Evolutionary conservation across 495 filamentous ascomycete species (phyloP).

Genomic region (Xylaria castorea): DNA sequence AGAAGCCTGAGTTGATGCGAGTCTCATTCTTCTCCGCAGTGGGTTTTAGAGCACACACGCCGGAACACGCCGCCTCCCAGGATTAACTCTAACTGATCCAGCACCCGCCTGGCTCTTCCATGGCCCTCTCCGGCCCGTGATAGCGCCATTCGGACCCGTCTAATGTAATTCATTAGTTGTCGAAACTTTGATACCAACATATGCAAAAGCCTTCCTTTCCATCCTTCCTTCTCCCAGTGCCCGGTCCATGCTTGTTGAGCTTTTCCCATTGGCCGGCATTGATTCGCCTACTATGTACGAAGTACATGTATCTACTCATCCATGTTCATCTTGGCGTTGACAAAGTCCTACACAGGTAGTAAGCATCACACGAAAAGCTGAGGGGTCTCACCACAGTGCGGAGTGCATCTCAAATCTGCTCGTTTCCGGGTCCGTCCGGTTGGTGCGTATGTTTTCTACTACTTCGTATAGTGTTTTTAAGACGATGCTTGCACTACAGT

Average conservation of each 20-base stretch:
- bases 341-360: not conserved
- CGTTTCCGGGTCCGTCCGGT: constrained; percentile 21
- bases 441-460: constrained; percentile 16
- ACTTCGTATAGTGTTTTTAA: not conserved
- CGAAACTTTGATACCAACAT: constrained; percentile 2
- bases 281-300: not conserved
- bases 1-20: not conserved
- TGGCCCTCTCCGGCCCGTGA: constrained; percentile 17
- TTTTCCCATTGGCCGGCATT: constrained; percentile 5
- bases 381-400: constrained; percentile 10
- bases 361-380: not conserved
- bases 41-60: not conserved
- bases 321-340: constrained; percentile 1
- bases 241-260: not conserved
- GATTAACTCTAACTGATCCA: not conserved
- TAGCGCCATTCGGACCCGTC: constrained; percentile 7
- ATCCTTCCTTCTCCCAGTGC: not conserved
- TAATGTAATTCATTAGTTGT: not conserved
- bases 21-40: constrained; percentile 25
- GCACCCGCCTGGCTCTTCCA: not conserved
- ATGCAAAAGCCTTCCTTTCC: constrained; percentile 11
- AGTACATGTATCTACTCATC: constrained; percentile 1
- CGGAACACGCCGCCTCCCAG: constrained; percentile 33
- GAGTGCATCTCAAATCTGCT: constrained; percentile 14
- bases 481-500: not conserved